Percentiles rank a stretch among this genome's conserved stretches.
Conservation (phyloP, 352 stramenopile genomes). For the Phytophthora syringae region DNA sequence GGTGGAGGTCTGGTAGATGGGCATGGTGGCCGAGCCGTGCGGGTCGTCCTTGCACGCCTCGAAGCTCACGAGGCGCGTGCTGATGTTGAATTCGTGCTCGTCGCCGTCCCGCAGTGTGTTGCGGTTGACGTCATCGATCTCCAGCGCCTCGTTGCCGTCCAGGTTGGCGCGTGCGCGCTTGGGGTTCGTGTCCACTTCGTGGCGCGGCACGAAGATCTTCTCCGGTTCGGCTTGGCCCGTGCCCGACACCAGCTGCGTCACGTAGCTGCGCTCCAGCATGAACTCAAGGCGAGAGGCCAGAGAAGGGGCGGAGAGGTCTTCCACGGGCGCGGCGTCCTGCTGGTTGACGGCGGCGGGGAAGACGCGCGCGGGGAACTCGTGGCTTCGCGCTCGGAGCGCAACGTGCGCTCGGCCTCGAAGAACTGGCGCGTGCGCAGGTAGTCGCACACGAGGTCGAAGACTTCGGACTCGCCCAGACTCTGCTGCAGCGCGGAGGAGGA, state of each 20-base stretch:
- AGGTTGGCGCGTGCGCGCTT: conserved; percentile 68
- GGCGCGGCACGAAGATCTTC: conserved; percentile 80
- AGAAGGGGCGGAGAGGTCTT: conserved; percentile 26
- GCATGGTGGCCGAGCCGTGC: conserved; percentile 90
- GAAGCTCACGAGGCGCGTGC: conserved; percentile 79
- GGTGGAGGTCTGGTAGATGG: conserved; percentile 93
- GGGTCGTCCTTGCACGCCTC: conserved; percentile 90
- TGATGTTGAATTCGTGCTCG: conserved; percentile 69
- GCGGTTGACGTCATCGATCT: conserved; percentile 44
- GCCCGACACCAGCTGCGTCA: conserved; percentile 83
- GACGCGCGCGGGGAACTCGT: conserved; percentile 20
- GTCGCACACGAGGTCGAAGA: conserved; percentile 90
- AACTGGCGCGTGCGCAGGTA: conserved; percentile 89
- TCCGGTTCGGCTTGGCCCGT: conserved; percentile 61
- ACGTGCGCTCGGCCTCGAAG: conserved; percentile 79
- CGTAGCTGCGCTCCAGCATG: conserved; percentile 86
- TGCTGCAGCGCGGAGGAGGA: conserved; percentile 76
- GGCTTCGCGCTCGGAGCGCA: conserved; percentile 68
- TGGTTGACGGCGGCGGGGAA: conserved; percentile 49
- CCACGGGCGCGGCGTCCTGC: conserved; percentile 18
- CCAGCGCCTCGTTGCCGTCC: conserved; percentile 75
- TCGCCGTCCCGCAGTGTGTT: conserved; percentile 42
- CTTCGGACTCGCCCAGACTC: conserved; percentile 81
- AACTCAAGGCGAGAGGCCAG: conserved; percentile 76
- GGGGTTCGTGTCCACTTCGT: conserved; percentile 59